phyloP scores from a whole-genome alignment of 176 grass and related monocot genomes.

The Cocos nucifera region DNA sequence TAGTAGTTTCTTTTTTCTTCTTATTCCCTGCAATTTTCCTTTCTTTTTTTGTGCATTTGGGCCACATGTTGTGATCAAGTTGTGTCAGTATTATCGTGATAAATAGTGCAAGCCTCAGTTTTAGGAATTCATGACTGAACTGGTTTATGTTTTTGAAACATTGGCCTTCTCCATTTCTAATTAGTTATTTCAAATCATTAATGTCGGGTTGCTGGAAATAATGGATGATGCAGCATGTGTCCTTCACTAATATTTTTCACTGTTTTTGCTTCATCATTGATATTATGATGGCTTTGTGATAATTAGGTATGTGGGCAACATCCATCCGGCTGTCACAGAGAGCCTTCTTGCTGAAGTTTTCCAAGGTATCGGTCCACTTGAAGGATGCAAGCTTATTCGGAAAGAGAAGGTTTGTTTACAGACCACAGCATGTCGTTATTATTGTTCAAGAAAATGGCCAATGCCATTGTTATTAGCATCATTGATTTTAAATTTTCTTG shows the following conservation, averaged over 20 bases:
- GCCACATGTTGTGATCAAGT: no score
- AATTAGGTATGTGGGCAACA: constrained; percentile 79
- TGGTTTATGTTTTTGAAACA: no score
- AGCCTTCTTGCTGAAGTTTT: constrained; percentile 75
- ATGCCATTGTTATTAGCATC: no score
- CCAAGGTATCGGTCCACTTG: constrained; percentile 56
- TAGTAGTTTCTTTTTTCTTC: constrained; percentile 35
- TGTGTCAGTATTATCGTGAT: no score
- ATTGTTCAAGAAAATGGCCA: background rate
- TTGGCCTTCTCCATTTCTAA: no score
- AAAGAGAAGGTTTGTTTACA: constrained; percentile 66
- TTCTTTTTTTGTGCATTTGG: constrained; percentile 6
- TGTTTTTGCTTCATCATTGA: constrained; percentile 7
- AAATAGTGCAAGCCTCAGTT: no score
- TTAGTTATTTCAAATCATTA: no score
- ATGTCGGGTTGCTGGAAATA: no score
- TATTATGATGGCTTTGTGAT: constrained; percentile 7
- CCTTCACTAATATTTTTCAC: no score
- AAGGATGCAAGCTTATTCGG: constrained; percentile 81
- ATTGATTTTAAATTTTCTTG: no score
- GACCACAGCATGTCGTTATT: constrained; percentile 4
- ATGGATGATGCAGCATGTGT: no score
- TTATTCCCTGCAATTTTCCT: constrained; percentile 21
- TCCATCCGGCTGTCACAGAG: constrained; percentile 64
- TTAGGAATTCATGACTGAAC: no score